These are phyloP conservation scores for Penicillium sp. DNA, from an alignment of 2,329 filamentous ascomycete species.

Conservation along the genomic window DNA sequence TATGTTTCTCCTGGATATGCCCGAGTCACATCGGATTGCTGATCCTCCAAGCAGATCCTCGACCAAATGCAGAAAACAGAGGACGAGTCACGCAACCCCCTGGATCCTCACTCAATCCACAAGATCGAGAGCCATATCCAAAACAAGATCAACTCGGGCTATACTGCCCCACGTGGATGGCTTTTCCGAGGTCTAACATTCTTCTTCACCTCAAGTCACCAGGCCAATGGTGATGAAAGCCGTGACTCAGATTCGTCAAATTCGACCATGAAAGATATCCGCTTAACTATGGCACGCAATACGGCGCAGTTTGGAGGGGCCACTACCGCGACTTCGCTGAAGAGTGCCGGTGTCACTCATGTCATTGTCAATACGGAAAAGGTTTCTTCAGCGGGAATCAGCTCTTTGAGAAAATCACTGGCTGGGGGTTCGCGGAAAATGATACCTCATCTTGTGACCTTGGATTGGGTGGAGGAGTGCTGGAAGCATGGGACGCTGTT, in stretches of 20 bases:
- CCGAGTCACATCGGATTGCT: neutral
- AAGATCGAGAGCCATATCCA: conserved; percentile 61
- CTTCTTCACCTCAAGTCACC: conserved; percentile 41
- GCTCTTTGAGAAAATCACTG: conserved; percentile 34
- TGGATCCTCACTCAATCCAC: conserved; percentile 52
- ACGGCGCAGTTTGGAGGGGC: conserved; percentile 72
- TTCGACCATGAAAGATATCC: conserved; percentile 6
- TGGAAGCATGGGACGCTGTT: conserved; percentile 78
- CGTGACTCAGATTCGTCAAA: neutral
- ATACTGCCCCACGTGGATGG: conserved; percentile 45
- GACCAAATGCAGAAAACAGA: conserved; percentile 40
- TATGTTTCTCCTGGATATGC: conserved; percentile 25
- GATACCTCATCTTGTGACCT: conserved; percentile 69
- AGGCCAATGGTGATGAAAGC: conserved; percentile 4
- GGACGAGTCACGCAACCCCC: conserved; percentile 38
- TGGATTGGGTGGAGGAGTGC: conserved; percentile 75
- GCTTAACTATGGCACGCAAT: conserved; percentile 54
- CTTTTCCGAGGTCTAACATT: conserved; percentile 52
- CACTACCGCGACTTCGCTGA: conserved; percentile 52
- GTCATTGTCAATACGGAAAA: conserved; percentile 62
- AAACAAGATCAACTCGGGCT: conserved; percentile 41
- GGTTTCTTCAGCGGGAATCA: conserved; percentile 46
- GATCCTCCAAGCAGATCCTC: conserved; percentile 36
- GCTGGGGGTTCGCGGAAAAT: conserved; percentile 37
- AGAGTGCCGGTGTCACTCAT: conserved; percentile 67